Evolutionary conservation across 441 rosid species (phyloP).

Genomic region (Pelargonium myrrhifolium): DNA sequence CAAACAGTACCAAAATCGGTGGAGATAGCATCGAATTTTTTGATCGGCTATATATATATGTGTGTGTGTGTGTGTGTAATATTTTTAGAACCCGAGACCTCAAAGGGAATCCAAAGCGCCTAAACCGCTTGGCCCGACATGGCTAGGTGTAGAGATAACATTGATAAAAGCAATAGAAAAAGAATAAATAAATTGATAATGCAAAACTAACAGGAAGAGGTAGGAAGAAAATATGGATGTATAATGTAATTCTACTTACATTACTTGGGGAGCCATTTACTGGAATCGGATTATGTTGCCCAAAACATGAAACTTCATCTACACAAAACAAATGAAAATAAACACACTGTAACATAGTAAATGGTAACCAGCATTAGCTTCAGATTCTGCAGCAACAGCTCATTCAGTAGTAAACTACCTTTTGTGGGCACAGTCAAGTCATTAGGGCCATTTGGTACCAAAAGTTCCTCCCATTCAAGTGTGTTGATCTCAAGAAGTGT

Average conservation of each 20-base stretch:
- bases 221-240: not conserved
- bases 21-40: no score
- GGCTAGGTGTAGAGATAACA: not conserved
- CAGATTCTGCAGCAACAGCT: constrained; percentile 6
- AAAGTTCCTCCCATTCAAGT: constrained; percentile 95
- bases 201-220: not conserved
- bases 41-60: no score
- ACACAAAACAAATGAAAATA: constrained; percentile 23
- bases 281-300: constrained; percentile 38
- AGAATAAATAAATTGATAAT: not conserved
- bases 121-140: no score
- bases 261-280: constrained; percentile 29
- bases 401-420: constrained; percentile 38
- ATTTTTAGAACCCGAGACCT: no score
- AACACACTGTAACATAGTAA: not conserved
- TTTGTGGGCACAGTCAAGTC: constrained; percentile 26
- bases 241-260: constrained; percentile 37
- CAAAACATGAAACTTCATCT: constrained; percentile 43
- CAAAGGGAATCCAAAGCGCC: no score
- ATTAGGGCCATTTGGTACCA: constrained; percentile 46
- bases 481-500: constrained; percentile 88
- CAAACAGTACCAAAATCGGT: no score
- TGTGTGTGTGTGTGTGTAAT: no score
- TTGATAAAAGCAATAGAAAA: not conserved
- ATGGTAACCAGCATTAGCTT: constrained; percentile 10